These are phyloP conservation scores for Zoysia pacifica DNA, from an alignment of 176 grass and related monocot genomes.

Conservation along the genomic window DNA sequence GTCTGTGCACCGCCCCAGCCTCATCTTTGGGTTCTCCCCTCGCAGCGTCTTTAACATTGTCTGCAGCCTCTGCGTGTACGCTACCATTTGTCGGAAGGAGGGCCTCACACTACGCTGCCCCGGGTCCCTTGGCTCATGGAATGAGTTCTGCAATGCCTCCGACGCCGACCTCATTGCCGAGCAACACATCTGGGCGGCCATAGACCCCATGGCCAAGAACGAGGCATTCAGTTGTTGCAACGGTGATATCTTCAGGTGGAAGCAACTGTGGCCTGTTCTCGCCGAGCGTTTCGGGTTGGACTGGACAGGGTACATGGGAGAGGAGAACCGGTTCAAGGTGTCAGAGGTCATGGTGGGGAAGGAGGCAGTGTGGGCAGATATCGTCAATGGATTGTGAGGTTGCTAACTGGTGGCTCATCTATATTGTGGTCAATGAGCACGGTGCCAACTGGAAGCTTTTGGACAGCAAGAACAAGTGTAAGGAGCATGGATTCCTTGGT, in stretches of 20 bases:
- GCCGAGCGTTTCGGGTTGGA: conserved; percentile 65
- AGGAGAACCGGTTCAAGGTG: conserved; percentile 60
- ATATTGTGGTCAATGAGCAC: conserved; percentile 3
- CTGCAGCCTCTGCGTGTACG: conserved; percentile 75
- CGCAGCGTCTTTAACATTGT: conserved; percentile 67
- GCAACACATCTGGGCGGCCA: conserved; percentile 85
- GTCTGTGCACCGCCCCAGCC: conserved; percentile 67
- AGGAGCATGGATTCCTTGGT: conserved; percentile 90
- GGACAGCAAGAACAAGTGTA: conserved; percentile 89
- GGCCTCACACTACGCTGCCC: conserved; percentile 58
- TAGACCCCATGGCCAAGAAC: conserved; percentile 72
- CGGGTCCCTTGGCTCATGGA: conserved; percentile 47
- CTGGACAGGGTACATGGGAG: conserved; percentile 61
- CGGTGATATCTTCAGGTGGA: conserved; percentile 87
- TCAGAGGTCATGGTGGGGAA: conserved; percentile 65
- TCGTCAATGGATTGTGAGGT: conserved; percentile 61
- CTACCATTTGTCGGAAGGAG: conserved; percentile 74
- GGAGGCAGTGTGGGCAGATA: conserved; percentile 64
- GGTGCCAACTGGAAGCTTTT: conserved; percentile 38
- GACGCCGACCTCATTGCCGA: conserved; percentile 79
- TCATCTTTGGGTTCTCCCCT: conserved; percentile 74
- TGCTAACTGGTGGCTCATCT: conserved; percentile 66
- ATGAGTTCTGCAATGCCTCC: conserved; percentile 66
- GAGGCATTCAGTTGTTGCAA: conserved; percentile 86
- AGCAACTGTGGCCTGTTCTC: conserved; percentile 67